phyloP scores from a whole-genome alignment of 768 basidiomycete genomes.

The Termitomyces heimii region DNA sequence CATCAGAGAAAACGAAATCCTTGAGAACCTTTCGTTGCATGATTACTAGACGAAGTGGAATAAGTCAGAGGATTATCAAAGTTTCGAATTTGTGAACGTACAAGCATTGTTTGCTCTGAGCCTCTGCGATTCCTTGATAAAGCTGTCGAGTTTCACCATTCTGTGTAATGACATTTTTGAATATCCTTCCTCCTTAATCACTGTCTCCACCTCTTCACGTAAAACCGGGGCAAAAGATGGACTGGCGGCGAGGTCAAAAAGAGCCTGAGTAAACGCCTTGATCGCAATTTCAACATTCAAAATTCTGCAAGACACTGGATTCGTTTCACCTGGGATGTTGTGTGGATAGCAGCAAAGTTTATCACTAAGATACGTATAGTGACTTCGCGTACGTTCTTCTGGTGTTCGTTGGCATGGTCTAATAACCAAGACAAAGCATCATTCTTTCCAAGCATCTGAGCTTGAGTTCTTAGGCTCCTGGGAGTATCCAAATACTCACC shows the following conservation, averaged over 20 bases:
- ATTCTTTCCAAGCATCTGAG: conserved; percentile 12
- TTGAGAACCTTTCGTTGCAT: conserved; percentile 15
- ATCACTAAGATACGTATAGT: conserved; percentile 17
- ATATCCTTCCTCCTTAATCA: conserved; percentile 31
- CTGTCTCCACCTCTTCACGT: conserved; percentile 33
- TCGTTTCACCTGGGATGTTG: conserved; percentile 17
- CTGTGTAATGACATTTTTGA: conserved; percentile 27
- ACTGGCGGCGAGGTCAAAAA: conserved; percentile 29
- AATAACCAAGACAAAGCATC: conserved; percentile 25
- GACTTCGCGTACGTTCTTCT: conserved; percentile 13
- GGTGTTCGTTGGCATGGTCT: conserved; percentile 18
- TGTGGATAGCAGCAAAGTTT: conserved; percentile 27
- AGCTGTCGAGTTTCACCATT: conserved; percentile 40
- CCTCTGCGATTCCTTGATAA: conserved; percentile 33
- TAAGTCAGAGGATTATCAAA: not conserved
- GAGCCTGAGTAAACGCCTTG: conserved; percentile 30
- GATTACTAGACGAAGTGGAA: conserved; percentile 5
- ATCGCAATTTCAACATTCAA: not conserved
- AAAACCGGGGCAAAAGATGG: conserved; percentile 27
- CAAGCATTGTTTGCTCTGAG: conserved; percentile 19
- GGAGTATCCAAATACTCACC: conserved; percentile 9
- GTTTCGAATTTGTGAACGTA: conserved; percentile 10
- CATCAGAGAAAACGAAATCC: conserved; percentile 21
- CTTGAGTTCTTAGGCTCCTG: not conserved
- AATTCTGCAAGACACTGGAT: not conserved